phyloP scores from a whole-genome alignment of 2,329 filamentous ascomycete genomes.

The Aspergillus oerlinghausenensis region DNA sequence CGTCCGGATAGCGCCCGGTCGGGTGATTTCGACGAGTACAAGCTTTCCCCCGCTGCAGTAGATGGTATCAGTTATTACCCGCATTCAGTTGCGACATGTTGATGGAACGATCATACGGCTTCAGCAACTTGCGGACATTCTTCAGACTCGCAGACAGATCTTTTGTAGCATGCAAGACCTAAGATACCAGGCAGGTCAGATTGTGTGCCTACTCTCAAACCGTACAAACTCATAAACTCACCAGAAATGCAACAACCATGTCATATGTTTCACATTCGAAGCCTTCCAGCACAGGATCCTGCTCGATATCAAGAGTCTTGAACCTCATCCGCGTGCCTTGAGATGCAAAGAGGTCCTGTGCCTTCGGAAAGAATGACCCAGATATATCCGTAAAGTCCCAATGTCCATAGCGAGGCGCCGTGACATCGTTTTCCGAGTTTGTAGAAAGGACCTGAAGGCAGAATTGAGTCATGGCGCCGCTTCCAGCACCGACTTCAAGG shows the following conservation, averaged over 20 bases:
- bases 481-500: conserved; percentile 2
- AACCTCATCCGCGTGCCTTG: conserved; percentile 11
- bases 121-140: conserved; percentile 10
- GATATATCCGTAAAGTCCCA: conserved; percentile 16
- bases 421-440: not conserved
- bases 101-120: conserved; percentile 1
- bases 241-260: conserved; percentile 14
- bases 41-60: conserved; percentile 8
- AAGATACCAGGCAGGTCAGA: not conserved
- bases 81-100: not conserved
- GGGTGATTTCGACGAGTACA: conserved; percentile 8
- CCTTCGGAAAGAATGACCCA: conserved; percentile 8
- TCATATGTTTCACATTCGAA: conserved; percentile 17
- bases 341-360: conserved; percentile 4
- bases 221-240: not conserved
- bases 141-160: conserved; percentile 2
- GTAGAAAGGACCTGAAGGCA: not conserved
- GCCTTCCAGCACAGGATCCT: conserved; percentile 13
- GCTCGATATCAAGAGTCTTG: conserved; percentile 10
- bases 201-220: not conserved
- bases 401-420: not conserved
- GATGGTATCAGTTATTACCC: not conserved
- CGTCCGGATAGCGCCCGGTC: conserved; percentile 1
- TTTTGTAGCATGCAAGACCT: conserved; percentile 10
- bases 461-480: not conserved